Percentiles rank a stretch among this genome's conserved stretches.
Conservation (phyloP, 306 rosid species). For the Adenanthera pavonina region DNA sequence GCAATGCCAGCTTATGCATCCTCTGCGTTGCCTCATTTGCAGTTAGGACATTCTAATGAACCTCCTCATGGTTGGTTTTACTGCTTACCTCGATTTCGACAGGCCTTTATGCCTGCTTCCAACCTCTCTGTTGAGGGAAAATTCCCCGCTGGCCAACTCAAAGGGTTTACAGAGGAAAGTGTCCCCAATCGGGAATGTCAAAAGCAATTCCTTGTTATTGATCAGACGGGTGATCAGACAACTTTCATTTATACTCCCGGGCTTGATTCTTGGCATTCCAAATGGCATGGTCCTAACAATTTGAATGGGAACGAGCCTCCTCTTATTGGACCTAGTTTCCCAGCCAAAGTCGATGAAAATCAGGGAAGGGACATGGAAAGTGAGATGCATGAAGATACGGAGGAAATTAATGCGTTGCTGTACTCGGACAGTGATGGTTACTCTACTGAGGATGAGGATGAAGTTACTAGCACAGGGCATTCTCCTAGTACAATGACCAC, state of each 20-base stretch:
- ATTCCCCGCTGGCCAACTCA: slow-evolving; percentile 33
- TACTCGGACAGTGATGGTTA: slow-evolving; percentile 74
- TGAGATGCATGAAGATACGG: slow-evolving; percentile 93
- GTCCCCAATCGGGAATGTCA: slow-evolving; percentile 44
- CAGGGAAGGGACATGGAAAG: slow-evolving; percentile 58
- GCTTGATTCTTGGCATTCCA: slow-evolving; percentile 57
- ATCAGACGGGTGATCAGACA: slow-evolving; percentile 72
- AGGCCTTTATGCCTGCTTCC: slow-evolving; percentile 52
- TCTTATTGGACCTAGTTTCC: slow-evolving; percentile 48
- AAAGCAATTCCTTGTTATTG: slow-evolving; percentile 73
- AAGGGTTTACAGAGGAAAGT: slow-evolving; percentile 40
- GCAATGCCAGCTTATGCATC: slow-evolving; percentile 47
- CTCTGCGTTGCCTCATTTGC: slow-evolving; percentile 53
- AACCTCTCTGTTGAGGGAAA: slow-evolving; percentile 41
- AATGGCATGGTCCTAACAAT: slow-evolving; percentile 37
- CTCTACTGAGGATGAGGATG: slow-evolving; percentile 79
- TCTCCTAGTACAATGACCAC: slow-evolving; percentile 79
- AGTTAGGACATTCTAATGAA: slow-evolving; percentile 56
- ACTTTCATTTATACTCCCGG: slow-evolving; percentile 69
- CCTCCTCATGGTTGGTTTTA: slow-evolving; percentile 80
- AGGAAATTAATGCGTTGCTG: slow-evolving; percentile 91
- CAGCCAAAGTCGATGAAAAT: slow-evolving; percentile 52
- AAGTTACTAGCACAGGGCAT: slow-evolving; percentile 97
- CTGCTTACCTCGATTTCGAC: slow-evolving; percentile 68
- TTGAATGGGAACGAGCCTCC: slow-evolving; percentile 42